Conservation (phyloP, 495 filamentous ascomycete genomes). For the Lasiosphaeris hirsuta region DNA sequence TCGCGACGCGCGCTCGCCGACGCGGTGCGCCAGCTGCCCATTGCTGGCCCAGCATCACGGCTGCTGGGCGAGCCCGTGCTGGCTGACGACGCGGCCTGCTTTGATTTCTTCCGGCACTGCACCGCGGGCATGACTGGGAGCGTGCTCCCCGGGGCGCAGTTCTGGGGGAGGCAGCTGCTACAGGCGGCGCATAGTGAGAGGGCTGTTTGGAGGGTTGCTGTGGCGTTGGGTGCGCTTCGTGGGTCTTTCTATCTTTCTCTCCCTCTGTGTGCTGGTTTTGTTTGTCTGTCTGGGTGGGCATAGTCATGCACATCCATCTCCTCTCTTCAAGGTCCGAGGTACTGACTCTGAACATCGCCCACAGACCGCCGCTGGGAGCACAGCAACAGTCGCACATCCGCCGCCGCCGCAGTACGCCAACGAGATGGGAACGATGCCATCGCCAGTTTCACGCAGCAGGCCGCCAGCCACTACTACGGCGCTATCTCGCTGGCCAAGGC, state of each 20-base stretch:
- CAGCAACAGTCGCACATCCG: neutral
- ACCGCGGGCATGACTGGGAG: conserved; percentile 17
- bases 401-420: neutral
- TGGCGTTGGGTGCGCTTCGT: conserved; percentile 36
- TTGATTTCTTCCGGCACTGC: conserved; percentile 26
- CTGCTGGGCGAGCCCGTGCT: conserved; percentile 40
- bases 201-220: conserved; percentile 53
- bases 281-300: too few relatives aligned
- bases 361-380: conserved; percentile 26
- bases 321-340: neutral
- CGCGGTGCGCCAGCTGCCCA: conserved; percentile 34
- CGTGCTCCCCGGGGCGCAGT: conserved; percentile 24
- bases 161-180: conserved; percentile 52
- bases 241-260: neutral
- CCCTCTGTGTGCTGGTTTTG: too few relatives aligned
- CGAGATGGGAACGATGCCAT: neutral
- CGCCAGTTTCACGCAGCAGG: conserved; percentile 14
- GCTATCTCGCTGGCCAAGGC: conserved; percentile 17
- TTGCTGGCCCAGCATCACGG: conserved; percentile 37
- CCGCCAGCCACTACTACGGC: conserved; percentile 3
- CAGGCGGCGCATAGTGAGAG: conserved; percentile 51
- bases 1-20: conserved; percentile 24
- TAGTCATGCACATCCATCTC: too few relatives aligned
- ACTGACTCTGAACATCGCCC: neutral
- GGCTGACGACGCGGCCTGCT: conserved; percentile 26